Percentiles rank a stretch among this genome's conserved stretches.
Evolutionary conservation across 331 rosid species (phyloP).

Genomic region (Malus hybrid): DNA sequence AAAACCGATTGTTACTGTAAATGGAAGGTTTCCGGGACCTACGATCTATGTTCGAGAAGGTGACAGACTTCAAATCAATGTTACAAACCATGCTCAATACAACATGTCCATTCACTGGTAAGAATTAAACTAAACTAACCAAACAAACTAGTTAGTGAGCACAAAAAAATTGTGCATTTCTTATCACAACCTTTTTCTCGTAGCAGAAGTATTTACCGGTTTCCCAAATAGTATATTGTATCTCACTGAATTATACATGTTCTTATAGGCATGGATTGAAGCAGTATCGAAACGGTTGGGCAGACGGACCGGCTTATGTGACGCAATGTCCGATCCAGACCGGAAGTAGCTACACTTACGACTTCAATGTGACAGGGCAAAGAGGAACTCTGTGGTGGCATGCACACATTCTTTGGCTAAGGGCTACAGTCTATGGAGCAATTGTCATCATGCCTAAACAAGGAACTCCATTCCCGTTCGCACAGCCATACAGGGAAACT

Average conservation of each 20-base stretch:
- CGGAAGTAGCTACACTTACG: slow-evolving; percentile 45
- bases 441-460: slow-evolving; percentile 62
- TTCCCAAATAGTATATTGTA: not conserved
- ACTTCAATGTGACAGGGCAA: slow-evolving; percentile 64
- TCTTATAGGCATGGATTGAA: slow-evolving; percentile 63
- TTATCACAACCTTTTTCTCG: too few relatives aligned
- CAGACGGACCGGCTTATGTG: slow-evolving; percentile 73
- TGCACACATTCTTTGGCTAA: slow-evolving; percentile 74
- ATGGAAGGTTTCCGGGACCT: slow-evolving; percentile 73
- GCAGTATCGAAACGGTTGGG: slow-evolving; percentile 76
- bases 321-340: slow-evolving; percentile 65
- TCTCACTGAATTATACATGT: not conserved
- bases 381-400: slow-evolving; percentile 78
- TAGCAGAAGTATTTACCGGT: too few relatives aligned
- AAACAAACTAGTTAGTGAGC: not conserved
- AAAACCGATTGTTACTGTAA: slow-evolving; percentile 64
- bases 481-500: slow-evolving; percentile 52
- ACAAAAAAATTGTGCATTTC: not conserved
- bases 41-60: slow-evolving; percentile 63
- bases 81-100: slow-evolving; percentile 64
- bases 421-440: slow-evolving; percentile 83
- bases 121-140: not conserved
- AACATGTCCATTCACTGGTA: slow-evolving; percentile 83
- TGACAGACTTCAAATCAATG: slow-evolving; percentile 58
- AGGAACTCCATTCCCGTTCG: slow-evolving; percentile 63